A percentile compares a stretch with the other conserved stretches of the same genome.
phyloP scores from a whole-genome alignment of 2,329 filamentous ascomycete genomes.

The Aquanectria penicillioides region DNA sequence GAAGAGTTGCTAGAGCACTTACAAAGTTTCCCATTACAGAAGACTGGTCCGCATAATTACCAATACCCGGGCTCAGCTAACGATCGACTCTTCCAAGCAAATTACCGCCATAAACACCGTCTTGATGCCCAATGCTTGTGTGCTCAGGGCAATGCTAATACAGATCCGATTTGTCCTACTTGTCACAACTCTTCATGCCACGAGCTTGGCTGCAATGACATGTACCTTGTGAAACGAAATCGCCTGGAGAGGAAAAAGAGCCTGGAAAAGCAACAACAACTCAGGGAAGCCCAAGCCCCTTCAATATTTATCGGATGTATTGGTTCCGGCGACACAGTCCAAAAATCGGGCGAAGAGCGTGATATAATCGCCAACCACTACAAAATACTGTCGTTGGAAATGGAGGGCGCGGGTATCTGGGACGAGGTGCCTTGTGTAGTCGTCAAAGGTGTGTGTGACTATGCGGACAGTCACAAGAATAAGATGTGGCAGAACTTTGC shows the following conservation, averaged over 20 bases:
- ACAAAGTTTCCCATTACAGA: background rate
- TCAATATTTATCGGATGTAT: conserved; percentile 48
- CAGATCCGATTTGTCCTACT: background rate
- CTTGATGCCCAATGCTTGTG: background rate
- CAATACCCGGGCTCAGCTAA: conserved; percentile 36
- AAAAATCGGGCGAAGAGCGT: conserved; percentile 45
- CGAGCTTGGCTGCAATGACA: conserved; percentile 6
- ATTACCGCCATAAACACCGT: conserved; percentile 20
- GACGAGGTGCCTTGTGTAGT: conserved; percentile 3
- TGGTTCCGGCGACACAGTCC: conserved; percentile 50
- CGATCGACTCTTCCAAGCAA: conserved; percentile 37
- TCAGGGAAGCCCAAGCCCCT: background rate
- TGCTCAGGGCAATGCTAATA: background rate
- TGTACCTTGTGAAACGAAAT: background rate
- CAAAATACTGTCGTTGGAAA: conserved; percentile 1
- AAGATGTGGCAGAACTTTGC: conserved; percentile 13
- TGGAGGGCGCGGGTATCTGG: conserved; percentile 5
- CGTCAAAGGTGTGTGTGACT: conserved; percentile 6
- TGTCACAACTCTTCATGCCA: conserved; percentile 6
- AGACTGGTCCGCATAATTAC: conserved; percentile 16
- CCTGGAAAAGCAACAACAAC: background rate
- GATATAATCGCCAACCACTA: background rate
- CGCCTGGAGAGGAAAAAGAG: background rate
- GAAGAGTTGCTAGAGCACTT: background rate
- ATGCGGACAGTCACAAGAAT: conserved; percentile 12